A percentile compares a stretch with the other conserved stretches of the same genome.
phyloP scores from a whole-genome alignment of 345 rosid genomes.

The Pseudoturritis turrita region DNA sequence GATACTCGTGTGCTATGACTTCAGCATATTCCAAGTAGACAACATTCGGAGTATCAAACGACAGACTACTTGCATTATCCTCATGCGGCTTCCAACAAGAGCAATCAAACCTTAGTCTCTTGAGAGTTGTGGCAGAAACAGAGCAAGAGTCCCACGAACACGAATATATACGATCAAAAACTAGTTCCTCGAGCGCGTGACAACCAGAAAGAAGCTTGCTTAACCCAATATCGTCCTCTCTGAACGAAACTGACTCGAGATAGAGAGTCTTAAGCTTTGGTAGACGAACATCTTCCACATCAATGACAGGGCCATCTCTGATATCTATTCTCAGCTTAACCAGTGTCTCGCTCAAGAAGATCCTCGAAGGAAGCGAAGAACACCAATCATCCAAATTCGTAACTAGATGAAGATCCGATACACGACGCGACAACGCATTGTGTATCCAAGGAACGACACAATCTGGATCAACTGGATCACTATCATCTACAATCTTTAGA shows the following conservation, averaged over 20 bases:
- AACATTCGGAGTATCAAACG: conserved; percentile 1
- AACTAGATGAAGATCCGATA: neutral
- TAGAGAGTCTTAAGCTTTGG: neutral
- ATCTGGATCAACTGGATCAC: neutral
- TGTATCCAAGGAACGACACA: neutral
- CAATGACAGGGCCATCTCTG: neutral
- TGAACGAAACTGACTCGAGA: neutral
- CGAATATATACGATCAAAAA: neutral
- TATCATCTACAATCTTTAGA: neutral
- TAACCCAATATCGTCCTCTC: neutral
- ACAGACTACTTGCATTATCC: neutral
- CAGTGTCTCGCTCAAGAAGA: neutral
- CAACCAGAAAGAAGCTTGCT: conserved; percentile 8
- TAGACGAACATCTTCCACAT: neutral
- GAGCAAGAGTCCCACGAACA: neutral
- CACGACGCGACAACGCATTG: neutral
- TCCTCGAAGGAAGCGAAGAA: neutral
- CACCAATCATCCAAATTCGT: neutral
- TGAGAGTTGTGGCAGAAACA: neutral
- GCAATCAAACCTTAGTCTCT: neutral
- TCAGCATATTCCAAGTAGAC: neutral
- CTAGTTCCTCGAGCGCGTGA: neutral
- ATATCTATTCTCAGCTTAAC: neutral
- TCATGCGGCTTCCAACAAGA: neutral
- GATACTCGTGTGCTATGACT: neutral